Evolutionary conservation across 140 eudicot genomes (phyloP).

Genomic region (Bidens hawaiensis): DNA sequence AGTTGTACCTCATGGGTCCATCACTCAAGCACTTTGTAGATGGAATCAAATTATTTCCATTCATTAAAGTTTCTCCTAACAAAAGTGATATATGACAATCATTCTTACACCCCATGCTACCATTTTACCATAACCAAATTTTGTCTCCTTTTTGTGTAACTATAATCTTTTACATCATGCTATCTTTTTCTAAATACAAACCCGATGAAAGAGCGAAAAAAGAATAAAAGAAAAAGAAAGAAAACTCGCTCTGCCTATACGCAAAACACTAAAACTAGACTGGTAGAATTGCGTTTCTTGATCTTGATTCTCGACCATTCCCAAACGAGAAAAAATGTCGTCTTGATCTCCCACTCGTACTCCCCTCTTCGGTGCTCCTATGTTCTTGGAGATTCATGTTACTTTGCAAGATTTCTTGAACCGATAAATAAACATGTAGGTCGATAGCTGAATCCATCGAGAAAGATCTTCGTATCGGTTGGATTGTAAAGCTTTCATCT

Average conservation of each 20-base stretch:
- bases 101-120: slow-evolving; percentile 49
- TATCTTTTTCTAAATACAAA: slow-evolving; percentile 4
- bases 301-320: slow-evolving; percentile 74
- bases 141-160: slow-evolving; percentile 12
- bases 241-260: slow-evolving; percentile 2
- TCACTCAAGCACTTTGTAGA: slow-evolving; percentile 12
- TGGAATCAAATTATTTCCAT: slow-evolving; percentile 37
- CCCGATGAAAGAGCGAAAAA: not conserved
- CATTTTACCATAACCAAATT: slow-evolving; percentile 20
- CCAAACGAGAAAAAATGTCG: slow-evolving; percentile 73
- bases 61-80: slow-evolving; percentile 29
- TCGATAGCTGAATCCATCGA: slow-evolving; percentile 96
- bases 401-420: slow-evolving; percentile 57
- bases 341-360: slow-evolving; percentile 59
- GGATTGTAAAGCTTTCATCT: slow-evolving; percentile 56
- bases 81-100: slow-evolving; percentile 33
- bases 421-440: slow-evolving; percentile 46
- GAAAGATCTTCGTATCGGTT: slow-evolving; percentile 75
- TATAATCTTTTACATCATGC: slow-evolving; percentile 22
- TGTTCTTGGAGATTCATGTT: slow-evolving; percentile 31
- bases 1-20: slow-evolving; percentile 23
- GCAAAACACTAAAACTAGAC: slow-evolving; percentile 32
- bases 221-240: not conserved
- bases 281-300: slow-evolving; percentile 66
- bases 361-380: slow-evolving; percentile 48